Evolutionary conservation across 352 stramenopile genomes (phyloP).

Genomic region (Pythium sukuiense): DNA sequence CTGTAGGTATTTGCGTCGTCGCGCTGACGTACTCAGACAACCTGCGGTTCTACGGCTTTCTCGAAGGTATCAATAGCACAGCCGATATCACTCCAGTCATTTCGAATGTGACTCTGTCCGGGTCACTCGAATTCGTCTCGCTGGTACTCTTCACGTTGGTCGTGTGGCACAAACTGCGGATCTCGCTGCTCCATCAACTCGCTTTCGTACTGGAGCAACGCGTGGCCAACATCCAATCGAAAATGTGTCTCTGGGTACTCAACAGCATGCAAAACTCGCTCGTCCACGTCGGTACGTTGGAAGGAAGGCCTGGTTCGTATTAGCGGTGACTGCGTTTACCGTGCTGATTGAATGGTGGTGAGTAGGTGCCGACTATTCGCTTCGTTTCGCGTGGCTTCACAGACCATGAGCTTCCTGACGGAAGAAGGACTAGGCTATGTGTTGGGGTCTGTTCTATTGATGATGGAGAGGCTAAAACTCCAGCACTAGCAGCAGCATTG

Average conservation of each 20-base stretch:
- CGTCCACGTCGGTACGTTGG: constrained; percentile 10
- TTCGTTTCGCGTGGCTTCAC: neutral
- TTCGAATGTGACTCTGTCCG: constrained; percentile 20
- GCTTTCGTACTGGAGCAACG: constrained; percentile 25
- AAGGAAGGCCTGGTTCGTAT: too few relatives aligned
- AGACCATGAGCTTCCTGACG: too few relatives aligned
- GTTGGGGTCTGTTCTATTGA: too few relatives aligned
- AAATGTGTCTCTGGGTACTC: constrained; percentile 21
- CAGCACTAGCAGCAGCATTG: too few relatives aligned
- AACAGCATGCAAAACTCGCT: constrained; percentile 24
- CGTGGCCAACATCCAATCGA: constrained; percentile 22
- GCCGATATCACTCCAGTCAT: neutral
- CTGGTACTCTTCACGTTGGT: constrained; percentile 5
- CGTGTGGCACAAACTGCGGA: constrained; percentile 8
- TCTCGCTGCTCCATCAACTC: constrained; percentile 23
- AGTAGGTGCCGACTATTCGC: neutral
- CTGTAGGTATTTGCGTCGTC: constrained; percentile 11
- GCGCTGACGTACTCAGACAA: constrained; percentile 28
- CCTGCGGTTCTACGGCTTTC: constrained; percentile 31
- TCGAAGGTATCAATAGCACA: constrained; percentile 19
- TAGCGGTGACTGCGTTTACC: too few relatives aligned
- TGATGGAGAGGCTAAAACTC: too few relatives aligned
- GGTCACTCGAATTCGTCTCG: constrained; percentile 12
- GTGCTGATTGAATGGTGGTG: too few relatives aligned
- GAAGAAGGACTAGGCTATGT: too few relatives aligned